These are phyloP conservation scores for Fusarium tupiense DNA, from an alignment of 2,329 filamentous ascomycete species.

Conservation along the genomic window DNA sequence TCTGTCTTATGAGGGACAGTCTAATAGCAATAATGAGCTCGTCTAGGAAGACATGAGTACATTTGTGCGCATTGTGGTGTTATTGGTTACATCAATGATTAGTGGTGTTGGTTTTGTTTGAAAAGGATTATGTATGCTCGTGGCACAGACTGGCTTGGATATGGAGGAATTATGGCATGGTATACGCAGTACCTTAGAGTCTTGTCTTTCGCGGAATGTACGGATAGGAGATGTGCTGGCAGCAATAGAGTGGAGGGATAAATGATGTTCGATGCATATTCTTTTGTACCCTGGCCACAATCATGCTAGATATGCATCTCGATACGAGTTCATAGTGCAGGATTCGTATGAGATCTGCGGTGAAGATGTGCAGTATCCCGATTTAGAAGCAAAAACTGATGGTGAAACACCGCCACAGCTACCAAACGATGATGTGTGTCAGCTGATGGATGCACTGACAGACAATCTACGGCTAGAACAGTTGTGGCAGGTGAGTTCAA, in stretches of 20 bases:
- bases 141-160: not conserved
- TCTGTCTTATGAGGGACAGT: constrained; percentile 11
- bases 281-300: not conserved
- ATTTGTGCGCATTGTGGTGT: not conserved
- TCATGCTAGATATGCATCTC: not conserved
- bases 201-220: constrained; percentile 1
- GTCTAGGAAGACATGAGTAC: not conserved
- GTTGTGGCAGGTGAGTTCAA: constrained; percentile 4
- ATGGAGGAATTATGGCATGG: not conserved
- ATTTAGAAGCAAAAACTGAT: constrained; percentile 36
- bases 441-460: constrained; percentile 20
- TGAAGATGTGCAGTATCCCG: constrained; percentile 20
- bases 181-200: not conserved
- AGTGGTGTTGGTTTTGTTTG: not conserved
- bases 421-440: constrained; percentile 19
- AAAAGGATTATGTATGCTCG: not conserved
- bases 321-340: constrained; percentile 1
- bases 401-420: constrained; percentile 34
- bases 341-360: constrained; percentile 12
- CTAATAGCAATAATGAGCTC: constrained; percentile 5
- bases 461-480: not conserved
- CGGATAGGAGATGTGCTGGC: not conserved
- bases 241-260: constrained; percentile 11
- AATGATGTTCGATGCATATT: not conserved
- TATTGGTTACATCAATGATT: not conserved